Base-by-base conservation (phyloP, 2,329 filamentous ascomycete genomes). In the Triangularia verruculosa region DNA sequence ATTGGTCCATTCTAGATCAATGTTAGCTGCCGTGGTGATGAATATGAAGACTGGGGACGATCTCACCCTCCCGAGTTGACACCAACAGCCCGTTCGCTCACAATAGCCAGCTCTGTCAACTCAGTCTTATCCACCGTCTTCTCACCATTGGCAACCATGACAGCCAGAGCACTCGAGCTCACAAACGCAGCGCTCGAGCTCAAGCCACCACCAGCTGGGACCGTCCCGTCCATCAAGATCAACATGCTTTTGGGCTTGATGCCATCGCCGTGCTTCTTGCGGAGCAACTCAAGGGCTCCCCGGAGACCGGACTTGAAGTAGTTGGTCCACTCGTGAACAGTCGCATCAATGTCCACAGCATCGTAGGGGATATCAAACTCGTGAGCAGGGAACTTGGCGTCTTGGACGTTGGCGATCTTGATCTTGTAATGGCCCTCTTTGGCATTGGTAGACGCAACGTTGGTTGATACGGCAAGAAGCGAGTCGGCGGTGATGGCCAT, bases 131-230 rank as follows among this genome's bases (percentile, higher is more conserved):
- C 89, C 25, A 99, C 88, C 17, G 85, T 78, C 24, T 83, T 78
- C 74, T 92, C 87, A 32, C 91, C 90, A 75, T 97, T 96, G 59
- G 93, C 93, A 65, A 87, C 85, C 83, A 98, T 86, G 32, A 96
- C 90, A 7, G 94, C 92, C 67, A 99, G 80, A 1, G 94, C 92
- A 72, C 91, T 95, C 13, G 95, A 89, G 74, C 90, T 97, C 22
- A 96, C 92, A 70, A 99, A 94, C 1, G 95, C 94, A 2, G 95
- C 95, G 75, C 92, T 97, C 71, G 93, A 97, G 66, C 92, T 96
- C 61, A 99, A 82, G 43, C 95, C 95, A 71, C 93, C 94, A 61
- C 95, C 95, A 2, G 91, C 90, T 1, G 95, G 95, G 1, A 99
- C 93, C 24, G 89, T 94, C 28, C 95, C 95, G 76, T 98, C 91